Conservation (phyloP, 768 basidiomycete species). For the Rossbeevera mucosa region DNA sequence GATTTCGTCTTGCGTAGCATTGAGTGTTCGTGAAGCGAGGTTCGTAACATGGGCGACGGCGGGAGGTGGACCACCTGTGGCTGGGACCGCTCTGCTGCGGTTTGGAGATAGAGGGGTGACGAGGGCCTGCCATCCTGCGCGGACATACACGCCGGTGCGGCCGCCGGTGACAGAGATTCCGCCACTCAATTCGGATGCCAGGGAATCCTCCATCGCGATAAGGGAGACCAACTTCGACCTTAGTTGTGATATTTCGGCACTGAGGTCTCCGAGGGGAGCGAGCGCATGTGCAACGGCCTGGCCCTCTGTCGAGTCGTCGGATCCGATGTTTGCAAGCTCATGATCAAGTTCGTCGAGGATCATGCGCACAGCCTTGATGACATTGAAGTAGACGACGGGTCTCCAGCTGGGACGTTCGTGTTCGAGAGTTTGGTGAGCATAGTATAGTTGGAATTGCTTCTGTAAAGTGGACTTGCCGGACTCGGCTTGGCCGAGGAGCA, state of each 20-base stretch:
- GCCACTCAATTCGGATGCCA: conserved; percentile 64
- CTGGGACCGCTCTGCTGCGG: conserved; percentile 38
- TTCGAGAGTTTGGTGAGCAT: conserved; percentile 66
- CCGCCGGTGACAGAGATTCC: conserved; percentile 61
- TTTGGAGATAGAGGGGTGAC: conserved; percentile 40
- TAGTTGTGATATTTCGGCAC: conserved; percentile 46
- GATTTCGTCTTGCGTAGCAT: conserved; percentile 47
- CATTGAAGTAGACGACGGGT: conserved; percentile 78
- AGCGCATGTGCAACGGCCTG: conserved; percentile 30
- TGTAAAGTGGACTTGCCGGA: conserved; percentile 81
- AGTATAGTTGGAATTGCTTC: conserved; percentile 81
- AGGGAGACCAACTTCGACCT: conserved; percentile 58
- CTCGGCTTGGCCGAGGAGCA: conserved; percentile 77
- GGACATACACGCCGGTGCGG: conserved; percentile 59
- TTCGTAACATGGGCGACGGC: conserved; percentile 41
- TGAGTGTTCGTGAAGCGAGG: conserved; percentile 53
- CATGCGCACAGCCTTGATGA: conserved; percentile 73
- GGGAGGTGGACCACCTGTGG: conserved; percentile 28
- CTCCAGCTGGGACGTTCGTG: conserved; percentile 71
- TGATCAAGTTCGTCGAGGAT: conserved; percentile 68
- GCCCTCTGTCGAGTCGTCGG: conserved; percentile 28
- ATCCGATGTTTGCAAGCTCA: conserved; percentile 39
- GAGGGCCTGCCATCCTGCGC: conserved; percentile 67
- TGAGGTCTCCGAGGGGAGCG: conserved; percentile 32
- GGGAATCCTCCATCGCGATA: conserved; percentile 59